These are phyloP conservation scores for Phanerochaete carnosa DNA, from an alignment of 768 basidiomycete species.

Conservation along the genomic window DNA sequence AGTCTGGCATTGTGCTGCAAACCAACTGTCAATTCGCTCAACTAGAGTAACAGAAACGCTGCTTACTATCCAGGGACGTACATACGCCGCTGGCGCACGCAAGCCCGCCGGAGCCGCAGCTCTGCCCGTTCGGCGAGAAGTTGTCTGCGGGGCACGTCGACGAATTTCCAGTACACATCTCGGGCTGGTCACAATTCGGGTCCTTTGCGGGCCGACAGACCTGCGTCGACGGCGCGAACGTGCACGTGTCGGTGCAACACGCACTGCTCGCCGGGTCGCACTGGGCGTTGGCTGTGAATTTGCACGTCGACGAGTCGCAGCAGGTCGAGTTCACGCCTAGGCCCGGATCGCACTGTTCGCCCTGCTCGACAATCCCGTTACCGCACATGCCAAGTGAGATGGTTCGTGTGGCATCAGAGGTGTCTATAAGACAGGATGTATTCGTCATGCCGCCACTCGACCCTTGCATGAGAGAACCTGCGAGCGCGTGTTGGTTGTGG, in stretches of 20 bases:
- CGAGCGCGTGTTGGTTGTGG: not conserved
- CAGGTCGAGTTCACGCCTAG: conserved; percentile 55
- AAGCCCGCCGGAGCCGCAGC: conserved; percentile 61
- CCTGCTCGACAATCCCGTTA: conserved; percentile 77
- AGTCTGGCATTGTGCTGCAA: conserved; percentile 68
- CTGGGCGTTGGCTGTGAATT: conserved; percentile 64
- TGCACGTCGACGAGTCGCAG: conserved; percentile 74
- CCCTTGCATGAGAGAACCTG: conserved; percentile 66
- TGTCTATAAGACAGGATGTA: conserved; percentile 63
- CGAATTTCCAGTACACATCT: conserved; percentile 74
- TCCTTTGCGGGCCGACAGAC: conserved; percentile 74
- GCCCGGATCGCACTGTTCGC: conserved; percentile 89
- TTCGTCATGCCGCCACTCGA: conserved; percentile 42
- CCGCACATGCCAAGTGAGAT: conserved; percentile 75
- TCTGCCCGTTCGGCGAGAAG: conserved; percentile 59
- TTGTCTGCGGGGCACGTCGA: conserved; percentile 68
- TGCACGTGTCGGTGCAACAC: conserved; percentile 72
- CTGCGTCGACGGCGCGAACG: conserved; percentile 62
- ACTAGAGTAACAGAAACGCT: conserved; percentile 1
- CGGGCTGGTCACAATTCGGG: conserved; percentile 61
- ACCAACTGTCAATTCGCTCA: not conserved
- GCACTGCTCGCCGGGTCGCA: conserved; percentile 77
- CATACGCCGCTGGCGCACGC: conserved; percentile 78
- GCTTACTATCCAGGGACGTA: conserved; percentile 65
- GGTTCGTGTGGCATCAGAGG: conserved; percentile 31